Evolutionary conservation across 805 yeast species (phyloP), one percentile per base, ranked within the genome.

Genomic region (Yarrowia divulgata): DNA sequence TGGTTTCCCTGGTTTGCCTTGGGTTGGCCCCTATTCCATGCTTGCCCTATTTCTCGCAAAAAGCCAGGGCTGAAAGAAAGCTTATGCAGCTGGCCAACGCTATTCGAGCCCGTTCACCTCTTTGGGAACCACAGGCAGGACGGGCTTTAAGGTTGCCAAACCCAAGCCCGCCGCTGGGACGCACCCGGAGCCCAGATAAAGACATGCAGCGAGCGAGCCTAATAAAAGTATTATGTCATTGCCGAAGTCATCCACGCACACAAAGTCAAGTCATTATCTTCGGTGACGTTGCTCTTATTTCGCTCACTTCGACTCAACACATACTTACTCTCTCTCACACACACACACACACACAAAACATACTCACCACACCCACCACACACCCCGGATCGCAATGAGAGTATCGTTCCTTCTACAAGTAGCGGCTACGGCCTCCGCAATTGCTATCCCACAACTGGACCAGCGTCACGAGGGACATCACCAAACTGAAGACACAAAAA

Each of bases 181-280:
- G 63, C 63, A 29, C 23, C 46, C 16, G 16, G 37, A 23, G 63
- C 63, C 63, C 63, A 57, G 63, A 57, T 57, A 57, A 57, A 57
- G 63, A 57, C 63, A 57, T 19, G 63, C 48, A n/a, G 19, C 14
- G 37, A 5, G 23, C 29, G 42, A 55, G 45, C 23, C 46, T 55
- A 37, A 57, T 29, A 23, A 57, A 57, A 57, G 66, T 60, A 60
- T 60, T 60, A 58, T 58, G 64, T 58, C 50, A 55, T 54, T 39
- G 62, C 62, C 62, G 46, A 55, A 55, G 62, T 55, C 46, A 39
- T 54, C 62, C 46, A 34, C 55, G 37, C 55, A 43, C 46, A 9
- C 29, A 49, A 48, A 48, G 52, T 50, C 57, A 50, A 32, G 40
- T 37, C 62, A 55, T 57, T 57, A 42, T 42, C 46, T 42, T 32